These are phyloP conservation scores for Pseudocercospora macadamiae DNA, from an alignment of 2,329 filamentous ascomycete species.

Conservation along the genomic window DNA sequence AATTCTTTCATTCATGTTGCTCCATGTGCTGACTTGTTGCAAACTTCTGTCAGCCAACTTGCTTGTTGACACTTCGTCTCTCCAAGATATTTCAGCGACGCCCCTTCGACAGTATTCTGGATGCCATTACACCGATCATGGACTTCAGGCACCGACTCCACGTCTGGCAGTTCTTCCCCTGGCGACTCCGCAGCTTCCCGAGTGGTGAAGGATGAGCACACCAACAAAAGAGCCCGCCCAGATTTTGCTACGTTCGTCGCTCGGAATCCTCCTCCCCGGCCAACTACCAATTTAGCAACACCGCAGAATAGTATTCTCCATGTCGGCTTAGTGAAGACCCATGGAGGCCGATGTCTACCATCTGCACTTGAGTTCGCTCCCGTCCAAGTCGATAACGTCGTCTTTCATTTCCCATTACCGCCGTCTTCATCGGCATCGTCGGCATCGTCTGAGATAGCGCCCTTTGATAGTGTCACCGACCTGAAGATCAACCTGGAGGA, in stretches of 20 bases:
- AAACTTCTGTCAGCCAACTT: neutral
- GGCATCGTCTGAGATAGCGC: neutral
- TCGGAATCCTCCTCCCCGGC: neutral
- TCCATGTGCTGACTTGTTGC: neutral
- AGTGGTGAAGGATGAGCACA: neutral
- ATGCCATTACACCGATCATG: constrained; percentile 3
- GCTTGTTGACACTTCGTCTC: neutral
- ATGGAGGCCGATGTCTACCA: constrained; percentile 15
- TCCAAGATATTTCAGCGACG: neutral
- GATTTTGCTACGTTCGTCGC: constrained; percentile 2
- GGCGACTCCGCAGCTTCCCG: constrained; percentile 4
- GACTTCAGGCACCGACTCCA: constrained; percentile 1
- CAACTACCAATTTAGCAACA: constrained; percentile 7
- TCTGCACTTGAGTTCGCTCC: constrained; percentile 14
- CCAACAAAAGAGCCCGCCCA: constrained; percentile 5
- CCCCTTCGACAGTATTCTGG: neutral
- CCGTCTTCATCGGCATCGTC: neutral
- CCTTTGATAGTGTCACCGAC: neutral
- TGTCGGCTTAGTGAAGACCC: constrained; percentile 17
- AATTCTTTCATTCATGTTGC: neutral
- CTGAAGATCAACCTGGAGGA: neutral
- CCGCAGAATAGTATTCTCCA: constrained; percentile 9
- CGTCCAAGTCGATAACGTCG: constrained; percentile 14
- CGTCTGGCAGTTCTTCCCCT: constrained; percentile 5
- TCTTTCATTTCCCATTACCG: constrained; percentile 18